Base-by-base conservation (phyloP, 352 stramenopile genomes). In the Globisporangium camurandrum region DNA sequence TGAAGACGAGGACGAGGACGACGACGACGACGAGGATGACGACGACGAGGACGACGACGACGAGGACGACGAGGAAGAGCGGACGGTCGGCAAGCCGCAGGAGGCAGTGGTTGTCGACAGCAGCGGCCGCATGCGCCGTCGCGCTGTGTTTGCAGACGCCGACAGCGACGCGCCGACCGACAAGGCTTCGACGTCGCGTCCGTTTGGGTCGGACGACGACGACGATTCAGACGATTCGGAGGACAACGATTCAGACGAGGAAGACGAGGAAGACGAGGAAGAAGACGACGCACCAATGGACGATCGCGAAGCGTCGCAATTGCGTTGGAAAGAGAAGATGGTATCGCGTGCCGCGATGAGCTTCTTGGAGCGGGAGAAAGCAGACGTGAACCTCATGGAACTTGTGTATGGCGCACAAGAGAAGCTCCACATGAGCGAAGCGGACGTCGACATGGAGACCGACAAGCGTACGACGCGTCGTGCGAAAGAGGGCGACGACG, bases 361-460 rank as follows among this genome's bases (percentile, higher is more conserved):
- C 51, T 97, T 93, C 52, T 40, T 90, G 40, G 87, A 93, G 63
- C 82, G 77, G 24, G 82, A 91, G 57, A 79, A 75, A 33, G 65
- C 62, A 10, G 77, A 90, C 34, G 64, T 95, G 37, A 96, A 96
- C 56, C 62, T 96, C 4, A 96, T 96, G 84, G 87, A 96, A 47
- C 60, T 96, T 12, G 88, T 97, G 31, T 97, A 97, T 55, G 88
- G 88, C 16, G 72, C 85, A 36, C 69, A 72, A 16, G 71, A 81
- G 43, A 93, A 93, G 63, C 61, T 92, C 1, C 74, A 92, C 60
- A 84, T 89, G 64, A 88, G 57, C 8, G 82, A 95, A 46, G 69
- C 62, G 1, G 82, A 93, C 34, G 46, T 88, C 28, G 70, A 84
- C 34, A 74, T 82, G 6, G 69, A 81, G 9, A 43, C 51, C 14